Base-by-base conservation (phyloP, 179 eudicot genomes). In the Silene noctiflora region DNA sequence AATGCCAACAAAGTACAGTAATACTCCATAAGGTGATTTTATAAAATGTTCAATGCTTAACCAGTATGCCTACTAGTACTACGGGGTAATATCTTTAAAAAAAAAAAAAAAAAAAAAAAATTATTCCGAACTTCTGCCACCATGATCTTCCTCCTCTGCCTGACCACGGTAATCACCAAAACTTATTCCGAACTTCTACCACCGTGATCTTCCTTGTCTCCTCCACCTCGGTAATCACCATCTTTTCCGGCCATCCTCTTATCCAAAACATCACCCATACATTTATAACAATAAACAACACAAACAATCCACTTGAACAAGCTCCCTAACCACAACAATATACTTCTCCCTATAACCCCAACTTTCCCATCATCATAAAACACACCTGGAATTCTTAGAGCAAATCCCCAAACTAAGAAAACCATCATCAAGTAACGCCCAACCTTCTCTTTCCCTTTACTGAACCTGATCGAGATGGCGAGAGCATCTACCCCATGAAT, bases 291-390 rank as follows among this genome's bases (percentile, higher is more conserved):
- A 55, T 78, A 78, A 17, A 65, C 65, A 11, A 55, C 76, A 64
- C 62, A 72, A 22, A 55, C 81, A 72, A 72, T 56, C 75, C 76
- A 72, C 29, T 72, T 78, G 24, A 78, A 35, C 17, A 72, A 78
- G 31, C 17, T 14, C 25, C 72, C 73, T 4, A 72, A 10, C 81
- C 81, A 78, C 35, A 64, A 39, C 72, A 72, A 35, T n/a, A 58
- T 64, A 51, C 67, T 72, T 64, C 76, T 71, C 33, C 72, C 66
- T 53, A 78, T 24, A 22, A 78, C 21, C 35, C 81, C 81, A 39
- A 78, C 48, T 24, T 3, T 61, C 4, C 73, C 76, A 78, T 72
- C 76, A 21, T 72, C 67, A 19, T 64, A 72, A 33, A 78, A 65
- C n/a, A 78, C 5, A 58, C 72, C 21, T 21, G 81, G 35, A 12